Conservation (phyloP, 306 rosid genomes). For the Rosa persica region DNA sequence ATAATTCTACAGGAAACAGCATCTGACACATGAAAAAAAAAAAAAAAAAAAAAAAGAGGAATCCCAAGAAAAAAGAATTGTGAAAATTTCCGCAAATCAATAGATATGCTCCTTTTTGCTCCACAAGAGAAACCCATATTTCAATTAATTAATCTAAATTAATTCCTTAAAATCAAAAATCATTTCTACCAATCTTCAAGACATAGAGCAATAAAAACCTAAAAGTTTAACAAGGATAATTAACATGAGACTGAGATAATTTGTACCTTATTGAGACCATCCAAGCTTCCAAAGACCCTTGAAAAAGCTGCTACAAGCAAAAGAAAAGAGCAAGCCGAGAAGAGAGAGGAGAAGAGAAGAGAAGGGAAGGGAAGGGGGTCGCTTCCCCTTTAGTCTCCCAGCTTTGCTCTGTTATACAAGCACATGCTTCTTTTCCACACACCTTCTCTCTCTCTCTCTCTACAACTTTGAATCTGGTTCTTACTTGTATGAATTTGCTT, state of each 20-base stretch:
- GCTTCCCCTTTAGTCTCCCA: constrained; percentile 32
- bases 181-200: not conserved
- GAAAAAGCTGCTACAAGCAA: constrained; percentile 23
- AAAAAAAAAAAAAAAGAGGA: constrained; percentile 15
- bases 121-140: not conserved
- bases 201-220: constrained; percentile 10
- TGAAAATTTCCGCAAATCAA: constrained; percentile 8
- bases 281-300: constrained; percentile 20
- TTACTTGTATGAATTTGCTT: constrained; percentile 46
- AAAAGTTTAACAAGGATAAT: not conserved
- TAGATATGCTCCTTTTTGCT: not conserved
- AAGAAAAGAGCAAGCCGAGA: constrained; percentile 14
- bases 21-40: constrained; percentile 13
- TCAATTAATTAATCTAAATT: not conserved
- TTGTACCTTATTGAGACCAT: constrained; percentile 20
- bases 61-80: constrained; percentile 24
- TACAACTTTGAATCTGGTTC: constrained; percentile 51
- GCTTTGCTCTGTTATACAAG: constrained; percentile 37
- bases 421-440: constrained; percentile 42
- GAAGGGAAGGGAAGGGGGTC: constrained; percentile 7
- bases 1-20: constrained; percentile 22
- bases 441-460: constrained; percentile 19
- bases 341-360: constrained; percentile 1
- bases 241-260: not conserved
- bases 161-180: not conserved